Evolutionary conservation across 371 early-diverging fungal species (phyloP), one percentile per base, ranked within the genome.

Genomic region (Mucor lusitanicus): DNA sequence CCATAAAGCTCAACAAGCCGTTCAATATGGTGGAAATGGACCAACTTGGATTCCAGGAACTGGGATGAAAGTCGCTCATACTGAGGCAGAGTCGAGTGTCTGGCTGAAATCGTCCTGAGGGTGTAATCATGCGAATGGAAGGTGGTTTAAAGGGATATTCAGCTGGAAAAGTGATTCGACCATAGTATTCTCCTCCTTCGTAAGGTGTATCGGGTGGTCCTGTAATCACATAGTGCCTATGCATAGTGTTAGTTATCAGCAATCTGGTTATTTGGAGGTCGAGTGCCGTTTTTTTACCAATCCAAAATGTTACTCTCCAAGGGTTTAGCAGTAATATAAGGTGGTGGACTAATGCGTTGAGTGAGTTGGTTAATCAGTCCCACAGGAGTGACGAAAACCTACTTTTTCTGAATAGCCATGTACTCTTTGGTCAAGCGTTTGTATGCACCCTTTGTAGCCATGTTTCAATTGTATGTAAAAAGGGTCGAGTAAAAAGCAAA

Each of bases 91-190:
- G 90, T 65, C 94, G 84, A 46, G 93, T 92, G 74, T 96, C 92
- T 9, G 92, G 89, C 69, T 93, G 90, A 72, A 98, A 98, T 30
- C 99, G 91, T 44, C 94, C 91, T 65, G 77, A 79, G 27, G 97
- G 97, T 61, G 99, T 98, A 37, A 90, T 84, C 97, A 98, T 97
- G 67, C 92, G 91, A 76, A 99, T 97, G 5, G 92, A 82, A 17
- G 98, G 97, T 57, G 98, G 98, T 75, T 94, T 95, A 84, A 87
- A 99, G 17, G 99, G 99, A 63, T 99, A 99, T 68, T 97, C 96
- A 48, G 92, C 69, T 8, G 99, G 99, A 65, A 97, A 99, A n/a
- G 87, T 86, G 15, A 99, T 81, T 71, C 92, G 91, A 68, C 98
- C 99, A 74, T 96, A 96, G 77, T 96, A 98, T 80, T 97, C 94